Conservation (phyloP, 148 eudicot genomes). For the Beta vulgaris region DNA sequence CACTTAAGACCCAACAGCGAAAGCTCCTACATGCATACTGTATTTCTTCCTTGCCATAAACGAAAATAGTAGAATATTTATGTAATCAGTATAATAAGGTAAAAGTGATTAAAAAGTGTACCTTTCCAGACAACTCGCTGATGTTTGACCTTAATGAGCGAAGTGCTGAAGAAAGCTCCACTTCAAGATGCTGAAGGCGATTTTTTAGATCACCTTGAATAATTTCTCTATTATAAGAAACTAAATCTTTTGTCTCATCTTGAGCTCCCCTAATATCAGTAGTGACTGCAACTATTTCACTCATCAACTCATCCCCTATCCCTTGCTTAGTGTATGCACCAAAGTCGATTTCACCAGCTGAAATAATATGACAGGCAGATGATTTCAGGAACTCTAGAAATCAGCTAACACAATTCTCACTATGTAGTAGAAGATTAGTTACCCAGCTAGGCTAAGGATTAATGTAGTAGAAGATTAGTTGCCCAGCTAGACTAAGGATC, state of each 20-base stretch:
- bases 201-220: constrained; percentile 37
- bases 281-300: constrained; percentile 24
- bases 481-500: not conserved
- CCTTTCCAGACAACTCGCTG: constrained; percentile 33
- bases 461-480: not conserved
- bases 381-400: not conserved
- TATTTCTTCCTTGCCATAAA: not conserved
- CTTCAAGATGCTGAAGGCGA: constrained; percentile 68
- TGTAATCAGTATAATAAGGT: not conserved
- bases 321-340: constrained; percentile 15
- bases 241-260: constrained; percentile 19
- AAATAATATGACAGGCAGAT: constrained; percentile 13
- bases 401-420: constrained; percentile 2
- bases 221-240: constrained; percentile 14
- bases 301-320: constrained; percentile 25
- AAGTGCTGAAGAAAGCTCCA: constrained; percentile 70
- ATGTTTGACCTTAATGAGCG: constrained; percentile 50
- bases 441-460: not conserved
- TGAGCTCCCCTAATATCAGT: constrained; percentile 31
- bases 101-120: not conserved
- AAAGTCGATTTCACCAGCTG: constrained; percentile 66
- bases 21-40: not conserved
- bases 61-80: not conserved
- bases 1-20: not conserved
- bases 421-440: not conserved